These are phyloP conservation scores for Aristolochia fimbriata DNA, from an alignment of 164 flowering plant genomes.

Conservation along the genomic window DNA sequence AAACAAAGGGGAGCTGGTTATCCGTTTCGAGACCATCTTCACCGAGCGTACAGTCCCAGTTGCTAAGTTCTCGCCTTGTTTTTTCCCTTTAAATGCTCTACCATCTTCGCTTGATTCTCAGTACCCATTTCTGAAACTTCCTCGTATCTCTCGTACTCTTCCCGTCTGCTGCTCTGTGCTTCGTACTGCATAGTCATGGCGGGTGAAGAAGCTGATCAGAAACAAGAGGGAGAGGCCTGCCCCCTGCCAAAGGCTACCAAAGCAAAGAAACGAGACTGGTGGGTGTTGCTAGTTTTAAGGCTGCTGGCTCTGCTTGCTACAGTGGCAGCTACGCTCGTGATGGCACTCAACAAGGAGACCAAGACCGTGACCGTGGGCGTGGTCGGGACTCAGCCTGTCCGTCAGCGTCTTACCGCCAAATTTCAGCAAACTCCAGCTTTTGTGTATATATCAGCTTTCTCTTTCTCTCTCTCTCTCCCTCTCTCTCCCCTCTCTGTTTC, in stretches of 20 bases:
- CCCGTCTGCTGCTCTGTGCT: neutral
- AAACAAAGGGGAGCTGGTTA: slow-evolving; percentile 2
- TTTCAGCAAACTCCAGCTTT: slow-evolving; percentile 69
- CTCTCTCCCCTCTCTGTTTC: neutral
- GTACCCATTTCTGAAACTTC: neutral
- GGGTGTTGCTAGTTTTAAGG: slow-evolving; percentile 30
- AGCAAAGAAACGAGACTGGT: slow-evolving; percentile 1
- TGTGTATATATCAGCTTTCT: slow-evolving; percentile 35
- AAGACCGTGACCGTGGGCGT: slow-evolving; percentile 48
- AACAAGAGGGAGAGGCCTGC: slow-evolving; percentile 1
- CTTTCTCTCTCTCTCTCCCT: neutral
- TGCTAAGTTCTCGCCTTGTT: neutral
- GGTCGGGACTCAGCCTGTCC: slow-evolving; percentile 42
- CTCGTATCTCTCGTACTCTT: neutral
- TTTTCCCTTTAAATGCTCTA: neutral
- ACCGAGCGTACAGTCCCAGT: neutral
- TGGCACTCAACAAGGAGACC: slow-evolving; percentile 65
- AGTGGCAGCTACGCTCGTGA: slow-evolving; percentile 51
- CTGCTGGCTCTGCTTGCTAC: slow-evolving; percentile 50
- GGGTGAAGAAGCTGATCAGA: neutral
- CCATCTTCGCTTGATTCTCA: neutral
- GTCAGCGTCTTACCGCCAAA: slow-evolving; percentile 48
- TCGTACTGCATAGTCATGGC: slow-evolving; percentile 3
- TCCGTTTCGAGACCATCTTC: neutral
- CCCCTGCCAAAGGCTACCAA: neutral